Conservation (phyloP, 192 early-diverging fungal genomes). For the Umbelopsis sp. region DNA sequence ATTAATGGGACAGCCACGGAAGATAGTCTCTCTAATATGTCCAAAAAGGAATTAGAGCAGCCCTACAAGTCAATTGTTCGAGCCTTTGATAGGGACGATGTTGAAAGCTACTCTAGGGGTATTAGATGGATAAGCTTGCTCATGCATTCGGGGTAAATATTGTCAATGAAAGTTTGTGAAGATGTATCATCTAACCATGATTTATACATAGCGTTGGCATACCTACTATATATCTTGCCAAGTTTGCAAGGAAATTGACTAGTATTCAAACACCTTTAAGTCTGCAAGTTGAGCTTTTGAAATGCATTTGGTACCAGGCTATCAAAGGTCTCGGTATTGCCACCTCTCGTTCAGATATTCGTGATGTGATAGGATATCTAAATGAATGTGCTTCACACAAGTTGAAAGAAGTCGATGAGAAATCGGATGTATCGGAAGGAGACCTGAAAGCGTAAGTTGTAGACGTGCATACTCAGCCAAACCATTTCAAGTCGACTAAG, state of each 20-base stretch:
- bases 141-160: slow-evolving; percentile 40
- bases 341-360: slow-evolving; percentile 31
- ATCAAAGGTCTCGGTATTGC: slow-evolving; percentile 29
- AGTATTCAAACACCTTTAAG: slow-evolving; percentile 24
- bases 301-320: slow-evolving; percentile 48
- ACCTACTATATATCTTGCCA: slow-evolving; percentile 33
- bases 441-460: background rate
- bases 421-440: background rate
- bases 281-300: slow-evolving; percentile 32
- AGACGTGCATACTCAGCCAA: background rate
- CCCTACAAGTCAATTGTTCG: slow-evolving; percentile 19
- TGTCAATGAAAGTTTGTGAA: background rate
- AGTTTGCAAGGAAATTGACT: slow-evolving; percentile 34
- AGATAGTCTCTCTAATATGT: background rate
- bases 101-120: slow-evolving; percentile 33
- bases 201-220: slow-evolving; percentile 38
- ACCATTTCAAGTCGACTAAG: background rate
- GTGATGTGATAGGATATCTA: slow-evolving; percentile 37
- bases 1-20: background rate
- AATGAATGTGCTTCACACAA: slow-evolving; percentile 34
- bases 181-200: background rate
- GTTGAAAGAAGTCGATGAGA: background rate
- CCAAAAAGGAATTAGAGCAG: background rate
- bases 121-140: slow-evolving; percentile 44
- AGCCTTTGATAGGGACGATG: slow-evolving; percentile 31